These are phyloP conservation scores for Helianthus annuus DNA, from an alignment of 129 eudicot species.

Conservation along the genomic window HanXRQr2.0-SUNRISE NC_035444.2:76526445-76526944, in stretches of 20 bases:
- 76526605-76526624: conserved; percentile 1
- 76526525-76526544: background rate
- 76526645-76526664: background rate
- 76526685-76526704: background rate
- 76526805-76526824: too few relatives aligned
- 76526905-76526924: too few relatives aligned
- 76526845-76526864: too few relatives aligned
- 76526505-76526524: background rate
- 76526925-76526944: too few relatives aligned
- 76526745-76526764: too few relatives aligned
- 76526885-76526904: too few relatives aligned
- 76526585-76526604: conserved; percentile 13
- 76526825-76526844: too few relatives aligned
- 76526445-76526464: background rate
- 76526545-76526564: background rate
- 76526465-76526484: conserved; percentile 4
- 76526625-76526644: background rate
- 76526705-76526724: background rate
- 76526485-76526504: conserved; percentile 1
- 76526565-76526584: conserved; percentile 10
- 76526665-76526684: background rate
- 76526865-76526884: too few relatives aligned
- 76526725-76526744: too few relatives aligned
- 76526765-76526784: too few relatives aligned
- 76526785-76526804: too few relatives aligned